Evolutionary conservation across 805 yeast genomes (phyloP).

Genomic region (Spathaspora passalidarum): DNA sequence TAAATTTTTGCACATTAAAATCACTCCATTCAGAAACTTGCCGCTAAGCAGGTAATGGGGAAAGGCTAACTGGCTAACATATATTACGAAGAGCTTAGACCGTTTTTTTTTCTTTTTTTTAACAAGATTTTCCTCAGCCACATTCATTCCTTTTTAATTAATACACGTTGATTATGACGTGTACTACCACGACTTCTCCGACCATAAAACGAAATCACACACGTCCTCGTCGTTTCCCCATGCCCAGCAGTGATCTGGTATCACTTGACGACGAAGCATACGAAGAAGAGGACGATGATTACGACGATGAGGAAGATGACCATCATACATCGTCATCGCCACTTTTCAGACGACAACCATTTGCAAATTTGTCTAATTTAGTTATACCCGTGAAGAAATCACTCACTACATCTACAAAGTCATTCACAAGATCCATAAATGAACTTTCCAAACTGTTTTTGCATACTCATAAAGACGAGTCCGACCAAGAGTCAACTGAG

Average conservation of each 20-base stretch:
- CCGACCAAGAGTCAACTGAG: conserved; percentile 5
- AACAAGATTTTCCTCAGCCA: too few species aligned
- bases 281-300: not conserved
- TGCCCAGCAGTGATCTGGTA: not conserved
- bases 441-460: conserved; percentile 13
- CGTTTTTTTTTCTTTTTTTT: too few species aligned
- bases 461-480: conserved; percentile 2
- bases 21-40: too few species aligned
- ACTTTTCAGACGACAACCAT: conserved; percentile 21
- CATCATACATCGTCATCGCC: conserved; percentile 18
- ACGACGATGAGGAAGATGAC: not conserved
- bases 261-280: not conserved
- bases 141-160: not conserved
- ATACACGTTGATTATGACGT: not conserved
- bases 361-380: conserved; percentile 25
- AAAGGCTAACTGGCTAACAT: too few species aligned
- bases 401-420: conserved; percentile 17
- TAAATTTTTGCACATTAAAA: too few species aligned
- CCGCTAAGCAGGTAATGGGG: too few species aligned
- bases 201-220: not conserved
- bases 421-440: conserved; percentile 18
- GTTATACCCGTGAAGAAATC: conserved; percentile 21
- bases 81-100: too few species aligned
- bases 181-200: not conserved
- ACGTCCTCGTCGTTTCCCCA: not conserved